Evolutionary conservation across 495 filamentous ascomycete species (phyloP), one percentile per base, ranked within the genome.

Genomic region (Talaromyces proteolyticus): DNA sequence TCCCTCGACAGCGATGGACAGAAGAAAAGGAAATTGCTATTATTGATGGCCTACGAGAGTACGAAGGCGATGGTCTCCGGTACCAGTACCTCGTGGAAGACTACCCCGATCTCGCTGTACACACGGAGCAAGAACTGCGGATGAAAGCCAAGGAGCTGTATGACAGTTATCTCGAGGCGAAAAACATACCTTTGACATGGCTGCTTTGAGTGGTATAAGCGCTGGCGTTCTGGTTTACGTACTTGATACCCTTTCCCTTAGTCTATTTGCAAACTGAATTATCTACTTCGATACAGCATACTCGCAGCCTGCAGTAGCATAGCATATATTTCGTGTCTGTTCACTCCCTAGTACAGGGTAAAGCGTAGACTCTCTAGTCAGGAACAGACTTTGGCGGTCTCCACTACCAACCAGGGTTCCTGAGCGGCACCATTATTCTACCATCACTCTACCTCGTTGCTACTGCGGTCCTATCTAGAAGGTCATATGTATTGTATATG

Each of bases 1-100:
- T 10, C 8, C 8, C 8, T 2, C 29, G 14, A 14, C 29, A 14
- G 8, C 29, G 8, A 41, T 64, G 54, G 54, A 52, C 56, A 2
- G 42, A 58, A 2, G 55, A 50, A 1, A 56, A 64, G 36, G 57
- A 42, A 12, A 0, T 2, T 1, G 58, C 56, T 22, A 46, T 64
- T 0, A 17, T 60, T 6, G 25, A 52, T n/a, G 56, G 61, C 12
- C 46, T 64, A 14, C 42, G 49, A 26, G 18, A 4, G 4, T 54
- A 57, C 34, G 54, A 59, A 19, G 61, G 61, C 61, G 57, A 29
- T 49, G 49, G 16, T 29, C 20, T 19, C 6, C 23, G 11, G 4
- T 36, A 18, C 4, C 29, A 14, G 14, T 34, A 34, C 29, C 8
- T 34, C 8, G 29, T 14, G 1, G 29, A 34, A 14, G 29, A 34